phyloP scores from a whole-genome alignment of 495 filamentous ascomycete genomes.

The Penicillium alfredii region DNA sequence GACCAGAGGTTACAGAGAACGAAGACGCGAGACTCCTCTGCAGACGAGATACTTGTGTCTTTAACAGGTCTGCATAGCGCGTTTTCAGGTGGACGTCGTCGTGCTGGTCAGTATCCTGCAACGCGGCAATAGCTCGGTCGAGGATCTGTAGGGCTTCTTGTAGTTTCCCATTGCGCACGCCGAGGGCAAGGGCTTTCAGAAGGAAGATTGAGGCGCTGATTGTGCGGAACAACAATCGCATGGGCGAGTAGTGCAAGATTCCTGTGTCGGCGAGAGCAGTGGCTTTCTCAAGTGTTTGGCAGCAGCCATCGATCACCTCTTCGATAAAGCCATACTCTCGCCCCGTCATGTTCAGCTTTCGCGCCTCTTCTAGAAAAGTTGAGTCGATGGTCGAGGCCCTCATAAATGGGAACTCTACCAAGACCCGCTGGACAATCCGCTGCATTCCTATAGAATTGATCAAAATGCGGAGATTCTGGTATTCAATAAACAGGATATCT shows the following conservation, averaged over 20 bases:
- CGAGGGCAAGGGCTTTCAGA: conserved; percentile 36
- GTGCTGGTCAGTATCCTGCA: conserved; percentile 24
- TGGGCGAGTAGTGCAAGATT: conserved; percentile 27
- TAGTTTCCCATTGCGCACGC: conserved; percentile 22
- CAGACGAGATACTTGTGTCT: conserved; percentile 20
- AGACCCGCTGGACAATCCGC: conserved; percentile 26
- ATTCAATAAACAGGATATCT: conserved; percentile 27
- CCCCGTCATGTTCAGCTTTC: conserved; percentile 10
- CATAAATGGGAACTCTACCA: conserved; percentile 9
- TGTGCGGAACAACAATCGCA: conserved; percentile 34
- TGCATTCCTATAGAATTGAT: conserved; percentile 36
- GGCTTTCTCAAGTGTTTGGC: conserved; percentile 24
- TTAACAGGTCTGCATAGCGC: conserved; percentile 31
- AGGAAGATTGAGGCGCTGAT: conserved; percentile 36
- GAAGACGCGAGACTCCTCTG: conserved; percentile 13
- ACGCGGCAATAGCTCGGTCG: conserved; percentile 24
- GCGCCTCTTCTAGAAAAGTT: conserved; percentile 8
- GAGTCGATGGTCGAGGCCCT: conserved; percentile 9
- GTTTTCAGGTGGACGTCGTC: conserved; percentile 36
- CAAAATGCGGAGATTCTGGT: conserved; percentile 34
- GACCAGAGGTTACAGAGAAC: neutral
- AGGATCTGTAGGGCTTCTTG: conserved; percentile 31
- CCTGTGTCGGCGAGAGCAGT: conserved; percentile 3
- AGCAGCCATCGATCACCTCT: conserved; percentile 34
- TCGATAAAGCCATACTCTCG: conserved; percentile 33